Base-by-base conservation (phyloP, 2,329 filamentous ascomycete species). In the Hymenoscyphus scutula region DNA sequence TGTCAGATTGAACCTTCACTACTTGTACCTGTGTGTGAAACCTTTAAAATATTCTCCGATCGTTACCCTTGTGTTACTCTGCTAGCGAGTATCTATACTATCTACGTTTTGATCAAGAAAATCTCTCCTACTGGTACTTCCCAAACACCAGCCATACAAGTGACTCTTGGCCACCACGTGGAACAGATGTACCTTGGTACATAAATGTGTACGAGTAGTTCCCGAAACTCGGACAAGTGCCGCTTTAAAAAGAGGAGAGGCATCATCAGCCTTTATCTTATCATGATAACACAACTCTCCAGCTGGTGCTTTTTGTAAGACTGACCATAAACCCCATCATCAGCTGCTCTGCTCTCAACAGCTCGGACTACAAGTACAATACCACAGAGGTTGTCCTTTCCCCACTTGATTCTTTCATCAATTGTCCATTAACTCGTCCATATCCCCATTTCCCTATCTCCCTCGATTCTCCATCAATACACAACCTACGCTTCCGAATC, bases 401-500 rank as follows among this genome's bases (percentile, higher is more conserved):
- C 27, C 53, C 53, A 7, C 25, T 30, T 30, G 51, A 6, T n/a
- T 11, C 23, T 30, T 30, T 51, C 45, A 5, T 23, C 45, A 25
- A 51, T 3, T 13, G 3, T 25, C 19, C 19, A 51, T 51, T 51
- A 19, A 23, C 45, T 51, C 11, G 45, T 13, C 19, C 23, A 51
- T 54, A 4, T 54, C 17, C 27, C 19, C 23, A 51, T 54, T 5
- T 54, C 17, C 27, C 8, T 54, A 17, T 30, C 10, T 11, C 41
- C 8, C 19, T 51, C 29, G 13, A 54, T 54, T 54, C 27, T 54
- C 53, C n/a, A 32, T 54, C 53, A 54, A 54, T 54, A 30, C 27
- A 32, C n/a, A n/a, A n/a, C n/a, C n/a, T 8, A 29, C 27, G 6
- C 27, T 54, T 54, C 29, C 25, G 27, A 29, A 30, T 54, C 53